These are phyloP conservation scores for Lophiostoma macrostomum DNA, from an alignment of 495 filamentous ascomycete genomes.

Conservation along the genomic window DNA sequence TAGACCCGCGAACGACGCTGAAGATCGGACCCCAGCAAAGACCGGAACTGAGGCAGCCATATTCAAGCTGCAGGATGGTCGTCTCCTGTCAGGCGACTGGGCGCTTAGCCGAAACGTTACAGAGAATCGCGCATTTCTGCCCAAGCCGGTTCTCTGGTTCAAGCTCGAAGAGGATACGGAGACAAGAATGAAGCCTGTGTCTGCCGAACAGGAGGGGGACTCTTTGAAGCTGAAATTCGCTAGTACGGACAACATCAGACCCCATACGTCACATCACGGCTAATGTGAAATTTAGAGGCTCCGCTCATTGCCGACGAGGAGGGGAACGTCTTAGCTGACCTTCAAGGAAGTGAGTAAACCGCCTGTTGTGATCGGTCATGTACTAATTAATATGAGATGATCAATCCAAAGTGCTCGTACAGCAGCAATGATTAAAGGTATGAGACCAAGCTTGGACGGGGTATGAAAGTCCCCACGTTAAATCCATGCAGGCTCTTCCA, in stretches of 20 bases:
- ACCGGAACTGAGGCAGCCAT: conserved; percentile 6
- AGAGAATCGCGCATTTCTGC: conserved; percentile 4
- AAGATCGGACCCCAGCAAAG: conserved; percentile 2
- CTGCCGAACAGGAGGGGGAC: not conserved
- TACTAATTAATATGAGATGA: too few species aligned
- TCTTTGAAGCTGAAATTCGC: conserved; percentile 4
- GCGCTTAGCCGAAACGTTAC: not conserved
- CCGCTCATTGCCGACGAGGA: not conserved
- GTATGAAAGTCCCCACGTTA: too few species aligned
- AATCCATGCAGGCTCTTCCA: too few species aligned
- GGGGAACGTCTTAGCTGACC: conserved; percentile 1
- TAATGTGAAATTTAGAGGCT: not conserved
- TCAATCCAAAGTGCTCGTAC: too few species aligned
- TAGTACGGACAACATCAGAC: too few species aligned
- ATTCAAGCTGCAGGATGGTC: conserved; percentile 10
- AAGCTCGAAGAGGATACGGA: not conserved
- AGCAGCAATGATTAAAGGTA: too few species aligned
- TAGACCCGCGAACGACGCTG: not conserved
- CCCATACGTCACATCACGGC: not conserved
- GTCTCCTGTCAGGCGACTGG: conserved; percentile 7
- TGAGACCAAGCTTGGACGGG: too few species aligned
- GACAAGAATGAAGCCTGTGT: not conserved
- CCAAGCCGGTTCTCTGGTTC: conserved; percentile 10
- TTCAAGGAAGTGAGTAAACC: conserved; percentile 4
- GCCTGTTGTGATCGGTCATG: too few species aligned